Evolutionary conservation across 2,329 filamentous ascomycete species (phyloP), one percentile per base, ranked within the genome.

Genomic region (Alternaria burnsii): DNA sequence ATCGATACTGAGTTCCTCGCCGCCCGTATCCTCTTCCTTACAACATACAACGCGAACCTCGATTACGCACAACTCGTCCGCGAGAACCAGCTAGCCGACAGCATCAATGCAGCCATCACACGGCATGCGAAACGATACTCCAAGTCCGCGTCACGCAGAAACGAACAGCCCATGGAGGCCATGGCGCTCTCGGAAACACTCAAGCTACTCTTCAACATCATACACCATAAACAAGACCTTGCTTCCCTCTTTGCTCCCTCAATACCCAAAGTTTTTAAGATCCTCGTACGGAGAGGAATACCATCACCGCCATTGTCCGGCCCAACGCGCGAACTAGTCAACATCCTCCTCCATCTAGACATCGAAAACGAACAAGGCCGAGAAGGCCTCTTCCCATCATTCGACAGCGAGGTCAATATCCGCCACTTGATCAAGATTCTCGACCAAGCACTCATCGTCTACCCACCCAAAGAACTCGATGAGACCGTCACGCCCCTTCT

Each of bases 171-270:
- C 0, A 91, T 94, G 85, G 88, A 91, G 65, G 88, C 91, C 59
- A 88, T 94, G 87, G 93, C 94, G 0, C 83, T 98, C 38, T 85
- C 84, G 9, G 94, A 98, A 77, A 94, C 91, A 0, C 82, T 95
- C 51, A 97, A 97, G 73, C 84, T 98, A 41, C 81, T 97, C 52
- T 98, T 96, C 83, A 97, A 97, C 77, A 84, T 97, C 54, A 91
- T 91, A 2, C 89, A 94, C 70, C 88, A 89, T 71, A 90, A 89
- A 71, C 87, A 88, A 4, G 84, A 89, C 42, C 83, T 89, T 26
- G 79, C 81, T 5, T 76, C 82, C 0, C 79, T 83, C 0, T 96
- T 97, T 73, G 87, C 87, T 1, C 81, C 86, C 22, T 88, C 90
- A 3, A 85, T 96, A 42, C 85, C 88, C 11, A 84, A 88, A 60